Evolutionary conservation across 768 basidiomycete species (phyloP), one percentile per base, ranked within the genome.

Genomic region (Guyanaporus albipodus): DNA sequence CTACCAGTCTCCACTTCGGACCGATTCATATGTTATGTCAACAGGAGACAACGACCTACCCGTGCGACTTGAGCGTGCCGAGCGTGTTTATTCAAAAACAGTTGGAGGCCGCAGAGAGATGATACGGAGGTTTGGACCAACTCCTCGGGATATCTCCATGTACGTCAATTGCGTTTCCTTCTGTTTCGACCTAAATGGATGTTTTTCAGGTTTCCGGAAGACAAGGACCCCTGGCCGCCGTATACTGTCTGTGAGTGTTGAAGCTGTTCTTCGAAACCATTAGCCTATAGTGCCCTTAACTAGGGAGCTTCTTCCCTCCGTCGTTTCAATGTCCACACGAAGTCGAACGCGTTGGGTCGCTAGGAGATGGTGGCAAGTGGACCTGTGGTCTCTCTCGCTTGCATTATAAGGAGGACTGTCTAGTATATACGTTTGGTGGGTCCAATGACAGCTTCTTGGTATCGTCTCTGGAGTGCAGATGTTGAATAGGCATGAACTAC

Each of bases 341-440:
- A 42, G 40, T 67, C 11, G 67, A 74, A 50, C 72, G 73, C 18
- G 46, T 74, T 41, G 73, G 73, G 32, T 69, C 73, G 12, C 64
- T 85, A 8, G 81, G 82, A 15, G 83, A 84, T 57, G 83, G 83
- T 12, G 83, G 84, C 12, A 85, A 85, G 64, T 85, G 80, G 79
- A 71, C 81, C 14, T 85, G 84, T 55, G 84, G 84, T 2, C 57
- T 84, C 21, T 77, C 77, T 19, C 70, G 76, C 4, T 63, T 85
- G 6, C 67, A 67, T 42, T 66, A 74, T 41, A 82, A 83, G 61
- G 64, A 62, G 18, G 69, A 78, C 38, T 83, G 83, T 55, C 61
- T 83, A 38, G 65, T 85, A 42, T 85, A 85, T 52, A 79, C 80
- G 3, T 72, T 84, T 42, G 83, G 81, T 80, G 56, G 54, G 57